Percentiles rank a stretch among this genome's conserved stretches.
Evolutionary conservation across 2,329 filamentous ascomycete species (phyloP).

Genomic region (Teratosphaeria zuluensis): DNA sequence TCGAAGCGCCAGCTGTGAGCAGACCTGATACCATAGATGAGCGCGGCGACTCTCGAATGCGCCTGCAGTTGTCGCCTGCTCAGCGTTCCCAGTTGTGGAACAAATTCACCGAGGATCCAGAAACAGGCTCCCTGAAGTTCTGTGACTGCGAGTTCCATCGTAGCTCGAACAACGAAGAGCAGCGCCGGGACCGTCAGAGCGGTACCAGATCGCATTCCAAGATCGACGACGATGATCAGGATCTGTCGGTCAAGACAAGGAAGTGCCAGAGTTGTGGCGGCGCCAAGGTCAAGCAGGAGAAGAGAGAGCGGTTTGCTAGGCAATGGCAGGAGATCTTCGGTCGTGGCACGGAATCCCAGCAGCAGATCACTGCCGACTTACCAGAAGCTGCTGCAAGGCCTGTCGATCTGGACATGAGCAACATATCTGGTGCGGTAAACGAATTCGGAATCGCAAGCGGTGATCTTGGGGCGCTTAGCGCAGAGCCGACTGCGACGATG

Average conservation of each 20-base stretch:
- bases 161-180: neutral
- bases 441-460: neutral
- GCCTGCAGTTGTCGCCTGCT: neutral
- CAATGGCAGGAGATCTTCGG: neutral
- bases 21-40: neutral
- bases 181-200: neutral
- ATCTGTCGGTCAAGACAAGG: neutral
- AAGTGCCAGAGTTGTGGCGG: neutral
- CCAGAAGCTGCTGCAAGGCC: neutral
- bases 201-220: neutral
- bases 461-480: neutral
- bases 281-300: neutral
- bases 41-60: neutral
- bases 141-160: neutral
- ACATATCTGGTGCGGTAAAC: neutral
- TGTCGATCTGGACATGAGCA: neutral
- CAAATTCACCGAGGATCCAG: neutral
- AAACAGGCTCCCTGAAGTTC: neutral
- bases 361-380: neutral
- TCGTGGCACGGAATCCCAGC: neutral
- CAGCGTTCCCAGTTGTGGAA: neutral
- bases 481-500: neutral
- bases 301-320: neutral
- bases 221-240: neutral
- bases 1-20: neutral